phyloP scores from a whole-genome alignment of 768 basidiomycete species.

The Suillus spraguei region DNA sequence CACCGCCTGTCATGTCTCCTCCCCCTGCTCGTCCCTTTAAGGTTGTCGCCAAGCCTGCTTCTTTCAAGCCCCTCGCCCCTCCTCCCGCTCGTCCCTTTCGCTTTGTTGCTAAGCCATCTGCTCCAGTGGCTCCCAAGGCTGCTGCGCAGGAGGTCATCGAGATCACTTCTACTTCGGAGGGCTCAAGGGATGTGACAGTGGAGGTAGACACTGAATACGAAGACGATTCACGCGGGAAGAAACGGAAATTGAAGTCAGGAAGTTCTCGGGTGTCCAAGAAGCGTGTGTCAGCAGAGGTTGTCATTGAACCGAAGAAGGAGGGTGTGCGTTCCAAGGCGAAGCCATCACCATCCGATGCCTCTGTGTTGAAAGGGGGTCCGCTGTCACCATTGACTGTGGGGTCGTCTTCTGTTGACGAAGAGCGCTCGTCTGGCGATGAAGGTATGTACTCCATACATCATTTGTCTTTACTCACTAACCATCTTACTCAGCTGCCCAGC shows the following conservation, averaged over 20 bases:
- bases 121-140: background rate
- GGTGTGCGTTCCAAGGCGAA: background rate
- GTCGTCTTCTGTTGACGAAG: background rate
- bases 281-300: background rate
- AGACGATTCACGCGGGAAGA: background rate
- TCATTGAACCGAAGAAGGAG: background rate
- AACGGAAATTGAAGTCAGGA: background rate
- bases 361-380: background rate
- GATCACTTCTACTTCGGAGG: background rate
- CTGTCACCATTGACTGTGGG: background rate
- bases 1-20: conserved; percentile 1
- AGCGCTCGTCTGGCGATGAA: background rate
- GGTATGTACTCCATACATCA: background rate
- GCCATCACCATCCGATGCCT: background rate
- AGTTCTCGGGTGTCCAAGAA: background rate
- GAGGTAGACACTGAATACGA: background rate
- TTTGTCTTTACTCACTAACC: background rate
- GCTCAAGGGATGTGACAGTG: background rate
- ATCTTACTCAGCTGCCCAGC: conserved; percentile 2
- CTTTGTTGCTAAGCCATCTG: background rate
- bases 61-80: background rate
- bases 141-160: background rate
- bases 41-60: background rate
- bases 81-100: background rate
- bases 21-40: background rate